Evolutionary conservation across 2,329 filamentous ascomycete species (phyloP).

Genomic region (Diplodia seriata): DNA sequence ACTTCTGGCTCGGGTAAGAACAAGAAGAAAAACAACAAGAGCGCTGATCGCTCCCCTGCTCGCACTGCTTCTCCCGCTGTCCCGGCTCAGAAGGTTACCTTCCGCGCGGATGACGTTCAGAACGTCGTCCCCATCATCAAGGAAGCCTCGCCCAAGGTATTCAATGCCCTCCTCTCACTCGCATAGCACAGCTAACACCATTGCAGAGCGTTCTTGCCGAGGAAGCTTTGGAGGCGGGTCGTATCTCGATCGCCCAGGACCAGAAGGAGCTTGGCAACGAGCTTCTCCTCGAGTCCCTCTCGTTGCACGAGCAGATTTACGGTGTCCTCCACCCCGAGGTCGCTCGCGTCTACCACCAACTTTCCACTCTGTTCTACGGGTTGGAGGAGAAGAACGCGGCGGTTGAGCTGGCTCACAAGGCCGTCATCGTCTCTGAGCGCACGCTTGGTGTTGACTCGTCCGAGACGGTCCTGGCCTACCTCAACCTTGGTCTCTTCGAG

Average conservation of each 20-base stretch:
- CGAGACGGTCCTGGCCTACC: conserved; percentile 92
- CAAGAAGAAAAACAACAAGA: conserved; percentile 67
- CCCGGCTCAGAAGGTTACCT: conserved; percentile 75
- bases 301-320: conserved; percentile 97
- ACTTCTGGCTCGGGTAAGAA: conserved; percentile 51
- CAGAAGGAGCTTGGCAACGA: conserved; percentile 97
- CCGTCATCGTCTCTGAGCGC: conserved; percentile 92
- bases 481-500: conserved; percentile 93
- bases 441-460: conserved; percentile 92
- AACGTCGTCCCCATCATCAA: conserved; percentile 96
- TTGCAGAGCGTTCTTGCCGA: conserved; percentile 79
- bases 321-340: conserved; percentile 97
- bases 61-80: conserved; percentile 53
- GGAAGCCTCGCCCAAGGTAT: conserved; percentile 79
- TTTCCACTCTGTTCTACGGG: conserved; percentile 96
- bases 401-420: conserved; percentile 93
- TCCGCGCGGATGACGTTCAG: conserved; percentile 82
- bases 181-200: not conserved
- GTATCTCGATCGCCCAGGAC: conserved; percentile 93
- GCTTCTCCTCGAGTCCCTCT: conserved; percentile 91
- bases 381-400: conserved; percentile 97
- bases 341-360: conserved; percentile 89
- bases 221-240: conserved; percentile 92
- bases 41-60: conserved; percentile 57
- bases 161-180: not conserved